These are phyloP conservation scores for Megacollybia platyphylla DNA, from an alignment of 1,284 basidiomycete genomes.

Conservation along the genomic window DNA sequence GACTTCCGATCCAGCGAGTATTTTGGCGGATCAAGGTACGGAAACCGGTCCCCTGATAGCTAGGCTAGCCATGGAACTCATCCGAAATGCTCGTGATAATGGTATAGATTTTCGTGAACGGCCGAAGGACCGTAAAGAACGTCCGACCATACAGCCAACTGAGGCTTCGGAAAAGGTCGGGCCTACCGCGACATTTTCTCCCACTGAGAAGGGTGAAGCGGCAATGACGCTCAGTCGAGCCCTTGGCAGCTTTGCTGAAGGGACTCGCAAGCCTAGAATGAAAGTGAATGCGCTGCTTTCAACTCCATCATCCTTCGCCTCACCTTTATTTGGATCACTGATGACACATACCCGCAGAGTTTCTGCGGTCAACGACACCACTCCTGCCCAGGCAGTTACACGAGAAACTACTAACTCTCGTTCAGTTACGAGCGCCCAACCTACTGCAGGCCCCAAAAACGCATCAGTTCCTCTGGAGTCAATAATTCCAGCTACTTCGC, in stretches of 20 bases:
- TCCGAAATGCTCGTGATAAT: constrained; percentile 62
- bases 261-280: neutral
- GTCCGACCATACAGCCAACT: constrained; percentile 9
- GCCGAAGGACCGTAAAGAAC: constrained; percentile 32
- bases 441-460: constrained; percentile 18
- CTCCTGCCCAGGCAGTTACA: constrained; percentile 19
- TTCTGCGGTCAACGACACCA: neutral
- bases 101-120: constrained; percentile 42
- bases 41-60: constrained; percentile 53
- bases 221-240: constrained; percentile 30
- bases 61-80: constrained; percentile 57
- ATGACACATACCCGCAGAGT: constrained; percentile 30
- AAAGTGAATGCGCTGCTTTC: constrained; percentile 1
- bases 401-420: constrained; percentile 11
- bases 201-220: constrained; percentile 26
- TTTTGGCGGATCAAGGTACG: constrained; percentile 55
- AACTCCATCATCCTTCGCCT: constrained; percentile 22
- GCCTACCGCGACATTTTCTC: constrained; percentile 25
- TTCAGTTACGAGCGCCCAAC: constrained; percentile 5
- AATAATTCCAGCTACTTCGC: constrained; percentile 75
- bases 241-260: constrained; percentile 10
- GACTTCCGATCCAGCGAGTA: constrained; percentile 67
- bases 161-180: constrained; percentile 18
- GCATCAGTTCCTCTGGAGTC: constrained; percentile 80
- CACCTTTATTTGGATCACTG: constrained; percentile 49